Evolutionary conservation across 73 alveolate genomes (phyloP).

Genomic region (Stentor coeruleus): DNA sequence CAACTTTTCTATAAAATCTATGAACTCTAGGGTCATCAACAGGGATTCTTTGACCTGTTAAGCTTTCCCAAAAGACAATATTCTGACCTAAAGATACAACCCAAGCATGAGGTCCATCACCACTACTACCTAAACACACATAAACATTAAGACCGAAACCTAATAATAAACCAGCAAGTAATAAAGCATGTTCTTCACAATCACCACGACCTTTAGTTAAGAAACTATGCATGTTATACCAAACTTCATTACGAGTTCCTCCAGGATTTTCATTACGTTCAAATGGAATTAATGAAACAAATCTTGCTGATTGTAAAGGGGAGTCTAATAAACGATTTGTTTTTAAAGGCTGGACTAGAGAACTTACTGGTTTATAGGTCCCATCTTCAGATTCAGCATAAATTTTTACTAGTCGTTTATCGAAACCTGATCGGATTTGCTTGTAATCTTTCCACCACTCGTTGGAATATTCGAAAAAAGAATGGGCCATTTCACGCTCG

Average conservation of each 20-base stretch:
- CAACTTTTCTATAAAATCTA: conserved; percentile 61
- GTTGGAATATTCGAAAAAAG: conserved; percentile 58
- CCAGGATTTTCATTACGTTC: conserved; percentile 68
- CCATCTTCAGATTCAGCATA: conserved; percentile 74
- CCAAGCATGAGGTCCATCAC: conserved; percentile 78
- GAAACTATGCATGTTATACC: conserved; percentile 65
- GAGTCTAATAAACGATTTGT: conserved; percentile 56
- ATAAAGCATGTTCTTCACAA: conserved; percentile 67
- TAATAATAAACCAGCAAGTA: conserved; percentile 58
- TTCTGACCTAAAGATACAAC: conserved; percentile 42
- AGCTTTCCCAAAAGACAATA: conserved; percentile 59
- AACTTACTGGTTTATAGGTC: conserved; percentile 61
- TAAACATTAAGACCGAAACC: conserved; percentile 74
- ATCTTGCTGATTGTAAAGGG: conserved; percentile 72
- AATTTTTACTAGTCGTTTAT: conserved; percentile 58
- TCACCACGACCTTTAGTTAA: conserved; percentile 67
- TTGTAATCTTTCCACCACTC: conserved; percentile 74
- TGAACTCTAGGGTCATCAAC: conserved; percentile 67
- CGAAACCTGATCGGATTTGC: conserved; percentile 56
- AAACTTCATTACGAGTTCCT: conserved; percentile 55
- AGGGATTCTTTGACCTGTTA: conserved; percentile 68
- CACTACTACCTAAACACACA: conserved; percentile 62
- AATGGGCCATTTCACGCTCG: conserved; percentile 53
- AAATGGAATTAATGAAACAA: conserved; percentile 67
- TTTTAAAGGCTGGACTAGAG: conserved; percentile 52